These are phyloP conservation scores for Persicaria tinctoria DNA, from an alignment of 148 eudicot genomes.

Conservation along the genomic window DNA sequence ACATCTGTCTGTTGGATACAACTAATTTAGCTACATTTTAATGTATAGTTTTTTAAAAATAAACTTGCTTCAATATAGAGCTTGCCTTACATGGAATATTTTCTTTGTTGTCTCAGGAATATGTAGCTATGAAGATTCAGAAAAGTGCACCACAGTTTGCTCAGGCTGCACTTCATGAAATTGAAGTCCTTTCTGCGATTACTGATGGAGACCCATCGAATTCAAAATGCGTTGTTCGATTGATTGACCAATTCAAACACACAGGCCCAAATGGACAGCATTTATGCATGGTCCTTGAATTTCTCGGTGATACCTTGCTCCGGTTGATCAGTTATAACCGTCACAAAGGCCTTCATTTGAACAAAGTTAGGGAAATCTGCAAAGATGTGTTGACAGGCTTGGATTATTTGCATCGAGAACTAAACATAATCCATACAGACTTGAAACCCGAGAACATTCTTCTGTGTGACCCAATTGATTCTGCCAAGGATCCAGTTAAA, in stretches of 20 bases:
- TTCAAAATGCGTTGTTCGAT: conserved; percentile 46
- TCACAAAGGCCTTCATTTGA: conserved; percentile 70
- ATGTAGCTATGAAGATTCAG: conserved; percentile 91
- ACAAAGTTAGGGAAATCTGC: conserved; percentile 84
- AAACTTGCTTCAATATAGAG: neutral
- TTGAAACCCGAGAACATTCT: conserved; percentile 95
- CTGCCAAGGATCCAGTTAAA: conserved; percentile 75
- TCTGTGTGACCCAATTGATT: conserved; percentile 68
- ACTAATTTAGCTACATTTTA: neutral
- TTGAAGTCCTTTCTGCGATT: conserved; percentile 74
- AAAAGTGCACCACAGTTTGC: conserved; percentile 95
- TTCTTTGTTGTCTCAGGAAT: conserved; percentile 32
- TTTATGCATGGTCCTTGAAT: conserved; percentile 92
- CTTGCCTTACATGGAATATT: neutral
- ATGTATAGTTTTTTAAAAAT: neutral
- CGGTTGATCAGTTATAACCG: conserved; percentile 68
- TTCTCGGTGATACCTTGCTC: conserved; percentile 92
- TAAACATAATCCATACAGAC: conserved; percentile 75
- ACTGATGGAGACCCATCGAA: conserved; percentile 66
- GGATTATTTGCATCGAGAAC: conserved; percentile 87
- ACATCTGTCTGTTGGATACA: neutral
- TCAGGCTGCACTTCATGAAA: conserved; percentile 91
- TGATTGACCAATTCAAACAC: conserved; percentile 89
- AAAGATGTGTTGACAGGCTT: conserved; percentile 75
- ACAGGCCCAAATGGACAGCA: conserved; percentile 94